Percentiles rank a stretch among this genome's conserved stretches.
Evolutionary conservation across 2,329 filamentous ascomycete genomes (phyloP).

Genomic region (Aspergillus fijiensis): DNA sequence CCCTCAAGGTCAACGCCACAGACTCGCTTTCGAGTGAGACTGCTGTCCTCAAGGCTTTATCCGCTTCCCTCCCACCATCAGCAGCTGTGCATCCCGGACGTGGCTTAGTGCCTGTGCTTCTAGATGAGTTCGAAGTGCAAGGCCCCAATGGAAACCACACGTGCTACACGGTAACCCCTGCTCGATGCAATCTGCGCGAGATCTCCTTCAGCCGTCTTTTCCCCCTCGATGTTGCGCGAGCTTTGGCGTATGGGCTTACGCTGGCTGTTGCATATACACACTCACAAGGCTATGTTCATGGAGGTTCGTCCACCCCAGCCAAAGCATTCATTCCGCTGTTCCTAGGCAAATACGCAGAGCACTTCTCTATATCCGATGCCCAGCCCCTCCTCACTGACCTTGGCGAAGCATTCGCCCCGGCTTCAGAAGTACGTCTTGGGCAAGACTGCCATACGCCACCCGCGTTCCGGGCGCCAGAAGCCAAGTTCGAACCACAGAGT

Average conservation of each 20-base stretch:
- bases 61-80: too few species aligned
- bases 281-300: conserved; percentile 29
- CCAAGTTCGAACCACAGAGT: conserved; percentile 11
- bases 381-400: conserved; percentile 36
- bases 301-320: conserved; percentile 24
- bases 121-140: conserved; percentile 27
- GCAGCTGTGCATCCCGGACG: background rate
- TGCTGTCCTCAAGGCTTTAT: conserved; percentile 11
- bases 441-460: conserved; percentile 25
- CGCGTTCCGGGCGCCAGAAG: conserved; percentile 17
- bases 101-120: conserved; percentile 6
- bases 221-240: conserved; percentile 28
- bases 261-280: conserved; percentile 27
- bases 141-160: conserved; percentile 27
- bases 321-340: conserved; percentile 24
- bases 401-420: conserved; percentile 20
- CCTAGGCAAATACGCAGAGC: conserved; percentile 30
- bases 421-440: conserved; percentile 20
- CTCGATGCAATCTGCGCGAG: conserved; percentile 28
- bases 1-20: conserved; percentile 26
- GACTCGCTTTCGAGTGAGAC: conserved; percentile 16
- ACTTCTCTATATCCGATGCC: conserved; percentile 30
- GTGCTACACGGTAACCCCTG: conserved; percentile 26
- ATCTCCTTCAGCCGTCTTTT: conserved; percentile 29
- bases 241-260: conserved; percentile 22